Evolutionary conservation across 805 yeast genomes (phyloP).

Genomic region (Wickerhamomyces queroliae): DNA sequence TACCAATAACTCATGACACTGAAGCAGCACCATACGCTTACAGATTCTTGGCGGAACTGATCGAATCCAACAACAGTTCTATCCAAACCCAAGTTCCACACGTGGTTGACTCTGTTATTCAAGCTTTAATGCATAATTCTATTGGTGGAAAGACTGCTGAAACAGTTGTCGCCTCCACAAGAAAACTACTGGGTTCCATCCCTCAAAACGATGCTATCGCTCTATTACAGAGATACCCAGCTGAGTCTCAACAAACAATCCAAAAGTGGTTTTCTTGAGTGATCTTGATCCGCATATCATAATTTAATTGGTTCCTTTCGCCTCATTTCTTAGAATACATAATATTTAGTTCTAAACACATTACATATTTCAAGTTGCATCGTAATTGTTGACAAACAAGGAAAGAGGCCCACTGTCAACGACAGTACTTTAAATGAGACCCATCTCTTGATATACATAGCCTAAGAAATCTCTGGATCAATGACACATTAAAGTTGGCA

Average conservation of each 20-base stretch:
- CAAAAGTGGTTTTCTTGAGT: slow-evolving; percentile 48
- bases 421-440: no score
- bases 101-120: slow-evolving; percentile 63
- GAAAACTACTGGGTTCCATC: slow-evolving; percentile 53
- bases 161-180: slow-evolving; percentile 54
- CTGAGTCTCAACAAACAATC: slow-evolving; percentile 53
- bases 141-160: slow-evolving; percentile 70
- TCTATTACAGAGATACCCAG: slow-evolving; percentile 55
- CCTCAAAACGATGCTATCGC: slow-evolving; percentile 68
- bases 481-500: no score
- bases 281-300: not conserved
- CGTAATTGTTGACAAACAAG: no score
- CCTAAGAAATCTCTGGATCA: no score
- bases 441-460: no score
- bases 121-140: slow-evolving; percentile 65
- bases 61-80: slow-evolving; percentile 58
- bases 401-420: no score
- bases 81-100: slow-evolving; percentile 49
- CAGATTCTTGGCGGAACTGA: slow-evolving; percentile 65
- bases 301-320: not conserved
- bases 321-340: not conserved
- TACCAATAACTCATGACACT: slow-evolving; percentile 80
- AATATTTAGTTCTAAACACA: not conserved
- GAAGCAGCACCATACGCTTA: slow-evolving; percentile 87
- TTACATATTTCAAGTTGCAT: no score